A percentile compares a stretch with the other conserved stretches of the same genome.
Conservation (phyloP, 805 yeast species). For the Wickerhamiella allomyrinae region DNA sequence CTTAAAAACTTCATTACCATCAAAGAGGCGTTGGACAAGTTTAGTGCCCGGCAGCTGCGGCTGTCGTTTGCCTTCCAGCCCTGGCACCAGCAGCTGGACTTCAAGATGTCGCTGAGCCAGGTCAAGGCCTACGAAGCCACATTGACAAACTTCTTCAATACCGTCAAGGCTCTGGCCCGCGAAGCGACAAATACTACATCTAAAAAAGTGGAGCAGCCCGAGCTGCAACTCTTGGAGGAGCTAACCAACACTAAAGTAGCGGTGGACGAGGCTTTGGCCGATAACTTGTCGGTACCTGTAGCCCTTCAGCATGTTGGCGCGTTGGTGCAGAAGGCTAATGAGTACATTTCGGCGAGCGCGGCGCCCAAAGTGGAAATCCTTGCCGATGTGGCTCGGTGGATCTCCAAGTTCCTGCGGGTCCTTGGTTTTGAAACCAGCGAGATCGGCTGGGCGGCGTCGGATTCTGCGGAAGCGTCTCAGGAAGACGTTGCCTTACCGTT, state of each 20-base stretch:
- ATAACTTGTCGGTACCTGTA: constrained; percentile 67
- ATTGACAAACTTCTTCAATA: constrained; percentile 70
- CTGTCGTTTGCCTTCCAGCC: constrained; percentile 79
- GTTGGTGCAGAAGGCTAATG: constrained; percentile 55
- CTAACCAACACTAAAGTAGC: constrained; percentile 39
- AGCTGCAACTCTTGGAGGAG: constrained; percentile 39
- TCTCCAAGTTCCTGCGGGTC: constrained; percentile 53
- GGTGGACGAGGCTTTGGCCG: constrained; percentile 73
- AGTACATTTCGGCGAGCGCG: constrained; percentile 42
- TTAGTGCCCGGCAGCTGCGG: constrained; percentile 70
- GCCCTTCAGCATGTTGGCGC: constrained; percentile 55
- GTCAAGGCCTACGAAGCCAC: constrained; percentile 64
- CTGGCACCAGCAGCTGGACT: constrained; percentile 89
- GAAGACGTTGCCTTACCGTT: constrained; percentile 74
- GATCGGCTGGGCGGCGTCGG: constrained; percentile 59
- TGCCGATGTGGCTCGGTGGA: constrained; percentile 46
- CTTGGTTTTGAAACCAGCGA: constrained; percentile 56
- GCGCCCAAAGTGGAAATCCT: constrained; percentile 53
- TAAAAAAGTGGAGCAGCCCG: constrained; percentile 44
- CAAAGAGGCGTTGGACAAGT: constrained; percentile 66
- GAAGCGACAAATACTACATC: constrained; percentile 44
- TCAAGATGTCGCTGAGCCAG: constrained; percentile 69
- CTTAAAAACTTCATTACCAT: constrained; percentile 91
- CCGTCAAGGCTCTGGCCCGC: constrained; percentile 62
- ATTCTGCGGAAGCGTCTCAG: constrained; percentile 24